Conservation (phyloP, 2,329 filamentous ascomycete species). For the Parascedosporium putredinis region DNA sequence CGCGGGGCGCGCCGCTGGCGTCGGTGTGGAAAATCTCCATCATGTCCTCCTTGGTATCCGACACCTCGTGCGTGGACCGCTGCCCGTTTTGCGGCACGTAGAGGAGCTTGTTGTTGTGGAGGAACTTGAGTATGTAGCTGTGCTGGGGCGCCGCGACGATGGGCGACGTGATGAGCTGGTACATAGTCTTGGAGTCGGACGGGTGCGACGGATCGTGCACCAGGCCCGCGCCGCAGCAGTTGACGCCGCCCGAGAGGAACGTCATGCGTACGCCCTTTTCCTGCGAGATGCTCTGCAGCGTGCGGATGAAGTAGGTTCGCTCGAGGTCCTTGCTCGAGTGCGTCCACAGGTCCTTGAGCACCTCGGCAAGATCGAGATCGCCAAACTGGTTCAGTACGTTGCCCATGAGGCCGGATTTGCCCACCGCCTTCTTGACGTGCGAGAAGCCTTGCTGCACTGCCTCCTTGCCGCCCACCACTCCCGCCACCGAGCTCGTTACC, state of each 20-base stretch:
- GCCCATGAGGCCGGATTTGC: conserved; percentile 92
- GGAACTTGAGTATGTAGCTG: conserved; percentile 78
- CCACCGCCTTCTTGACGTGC: conserved; percentile 91
- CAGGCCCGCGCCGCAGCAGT: conserved; percentile 81
- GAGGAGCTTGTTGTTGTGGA: conserved; percentile 89
- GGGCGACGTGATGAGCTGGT: conserved; percentile 87
- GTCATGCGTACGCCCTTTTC: conserved; percentile 96
- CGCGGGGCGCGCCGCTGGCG: conserved; percentile 69
- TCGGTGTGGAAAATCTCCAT: conserved; percentile 99
- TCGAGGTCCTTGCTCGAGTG: conserved; percentile 97
- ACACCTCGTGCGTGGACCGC: conserved; percentile 59
- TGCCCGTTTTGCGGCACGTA: conserved; percentile 87
- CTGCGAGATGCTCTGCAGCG: conserved; percentile 86
- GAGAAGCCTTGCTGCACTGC: conserved; percentile 88
- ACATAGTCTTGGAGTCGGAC: conserved; percentile 97
- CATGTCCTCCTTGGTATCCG: conserved; percentile 98
- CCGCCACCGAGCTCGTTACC: conserved; percentile 87
- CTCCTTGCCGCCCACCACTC: conserved; percentile 89
- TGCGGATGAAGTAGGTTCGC: conserved; percentile 90
- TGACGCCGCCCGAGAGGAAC: conserved; percentile 87
- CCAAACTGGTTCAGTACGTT: conserved; percentile 93
- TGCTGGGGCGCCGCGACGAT: conserved; percentile 84
- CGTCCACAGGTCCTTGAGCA: conserved; percentile 94
- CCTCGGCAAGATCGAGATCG: conserved; percentile 88
- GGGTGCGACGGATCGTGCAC: conserved; percentile 90